Evolutionary conservation across 495 filamentous ascomycete species (phyloP).

Genomic region (Chaetomium fimeti): DNA sequence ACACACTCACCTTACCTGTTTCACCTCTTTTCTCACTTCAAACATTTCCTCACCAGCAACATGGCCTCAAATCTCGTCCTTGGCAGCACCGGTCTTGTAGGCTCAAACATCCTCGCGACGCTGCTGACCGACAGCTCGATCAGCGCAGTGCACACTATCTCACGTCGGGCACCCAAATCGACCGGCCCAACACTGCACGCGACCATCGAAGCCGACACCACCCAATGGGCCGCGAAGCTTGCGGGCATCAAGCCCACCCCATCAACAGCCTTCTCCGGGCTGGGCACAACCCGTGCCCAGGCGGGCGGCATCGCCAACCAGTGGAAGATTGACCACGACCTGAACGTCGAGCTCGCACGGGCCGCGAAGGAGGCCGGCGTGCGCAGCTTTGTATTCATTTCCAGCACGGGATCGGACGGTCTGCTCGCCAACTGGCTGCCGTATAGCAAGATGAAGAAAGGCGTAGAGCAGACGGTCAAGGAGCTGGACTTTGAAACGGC

Average conservation of each 20-base stretch:
- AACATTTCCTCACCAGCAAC: conserved; percentile 13
- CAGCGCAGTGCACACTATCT: conserved; percentile 56
- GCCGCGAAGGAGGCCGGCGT: conserved; percentile 63
- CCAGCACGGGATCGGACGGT: conserved; percentile 51
- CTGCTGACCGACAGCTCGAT: conserved; percentile 48
- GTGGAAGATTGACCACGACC: conserved; percentile 72
- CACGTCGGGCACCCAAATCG: conserved; percentile 51
- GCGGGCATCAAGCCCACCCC: conserved; percentile 55
- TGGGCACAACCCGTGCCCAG: conserved; percentile 64
- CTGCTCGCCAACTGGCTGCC: conserved; percentile 37
- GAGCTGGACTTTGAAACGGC: conserved; percentile 68
- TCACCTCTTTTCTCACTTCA: neutral
- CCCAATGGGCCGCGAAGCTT: conserved; percentile 58
- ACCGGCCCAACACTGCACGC: conserved; percentile 52
- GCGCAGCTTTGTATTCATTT: conserved; percentile 68
- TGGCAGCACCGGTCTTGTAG: conserved; percentile 58
- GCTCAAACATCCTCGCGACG: conserved; percentile 56
- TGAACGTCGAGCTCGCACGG: conserved; percentile 67
- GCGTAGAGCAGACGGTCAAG: conserved; percentile 75
- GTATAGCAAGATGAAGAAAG: conserved; percentile 74
- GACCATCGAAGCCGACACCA: conserved; percentile 46
- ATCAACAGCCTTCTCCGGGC: conserved; percentile 59
- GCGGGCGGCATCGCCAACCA: conserved; percentile 71
- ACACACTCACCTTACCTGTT: neutral
- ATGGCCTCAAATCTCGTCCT: conserved; percentile 50